Evolutionary conservation across 305 asterid genomes (phyloP).

Genomic region (Rubia peregrina): DNA sequence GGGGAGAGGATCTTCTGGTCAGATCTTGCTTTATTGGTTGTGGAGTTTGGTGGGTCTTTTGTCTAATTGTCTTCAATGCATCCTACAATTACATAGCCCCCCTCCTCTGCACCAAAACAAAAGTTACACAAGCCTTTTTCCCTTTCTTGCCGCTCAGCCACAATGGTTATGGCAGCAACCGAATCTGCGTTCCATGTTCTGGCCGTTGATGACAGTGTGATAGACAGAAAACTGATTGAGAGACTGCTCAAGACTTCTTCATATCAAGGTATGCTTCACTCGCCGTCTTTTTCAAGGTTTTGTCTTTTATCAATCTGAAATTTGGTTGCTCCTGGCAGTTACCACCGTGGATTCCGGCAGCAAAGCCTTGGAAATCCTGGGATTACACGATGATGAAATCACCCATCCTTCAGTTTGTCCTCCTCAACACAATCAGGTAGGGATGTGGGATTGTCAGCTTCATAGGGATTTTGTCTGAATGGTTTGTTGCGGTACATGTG

Average conservation of each 20-base stretch:
- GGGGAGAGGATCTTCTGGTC: constrained; percentile 42
- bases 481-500: constrained; percentile 9
- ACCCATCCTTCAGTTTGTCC: constrained; percentile 39
- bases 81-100: neutral
- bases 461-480: constrained; percentile 3
- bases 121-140: constrained; percentile 13
- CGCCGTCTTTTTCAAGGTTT: neutral
- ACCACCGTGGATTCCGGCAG: constrained; percentile 91
- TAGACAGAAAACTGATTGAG: constrained; percentile 82
- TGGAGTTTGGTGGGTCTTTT: constrained; percentile 62
- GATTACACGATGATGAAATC: constrained; percentile 35
- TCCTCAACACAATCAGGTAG: constrained; percentile 30
- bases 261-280: constrained; percentile 42
- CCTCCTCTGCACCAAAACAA: constrained; percentile 13
- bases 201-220: constrained; percentile 88
- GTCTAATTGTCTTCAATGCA: constrained; percentile 25
- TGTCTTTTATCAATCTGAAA: neutral
- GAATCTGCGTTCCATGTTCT: constrained; percentile 79
- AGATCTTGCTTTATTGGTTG: constrained; percentile 82
- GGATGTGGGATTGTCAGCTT: constrained; percentile 19
- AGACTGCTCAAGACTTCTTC: constrained; percentile 70
- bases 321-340: constrained; percentile 37
- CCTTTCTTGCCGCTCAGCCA: neutral
- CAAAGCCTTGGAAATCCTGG: constrained; percentile 71
- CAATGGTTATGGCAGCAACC: constrained; percentile 63